phyloP scores from a whole-genome alignment of 129 eudicot species.

The Flaveria bidentis region DNA sequence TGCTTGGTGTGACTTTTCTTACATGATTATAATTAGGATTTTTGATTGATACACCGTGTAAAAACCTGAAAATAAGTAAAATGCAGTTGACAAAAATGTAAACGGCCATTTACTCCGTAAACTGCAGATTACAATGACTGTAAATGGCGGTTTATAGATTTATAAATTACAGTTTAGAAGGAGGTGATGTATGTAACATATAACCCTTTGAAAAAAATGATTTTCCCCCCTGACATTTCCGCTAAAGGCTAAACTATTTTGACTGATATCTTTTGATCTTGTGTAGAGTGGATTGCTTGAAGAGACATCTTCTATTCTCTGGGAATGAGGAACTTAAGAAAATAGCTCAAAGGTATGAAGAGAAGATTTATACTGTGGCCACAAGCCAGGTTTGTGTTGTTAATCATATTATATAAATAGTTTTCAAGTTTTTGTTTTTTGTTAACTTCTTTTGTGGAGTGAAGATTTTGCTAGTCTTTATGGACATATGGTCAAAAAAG shows the following conservation, averaged over 20 bases:
- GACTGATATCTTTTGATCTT: constrained; percentile 3
- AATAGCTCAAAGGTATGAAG: constrained; percentile 69
- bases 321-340: constrained; percentile 71
- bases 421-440: background rate
- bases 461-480: constrained; percentile 6
- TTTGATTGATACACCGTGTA: too few relatives aligned
- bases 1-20: background rate
- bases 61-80: too few relatives aligned
- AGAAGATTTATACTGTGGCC: constrained; percentile 60
- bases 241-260: background rate
- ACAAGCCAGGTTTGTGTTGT: constrained; percentile 57
- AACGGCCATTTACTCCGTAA: too few relatives aligned
- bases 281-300: constrained; percentile 67
- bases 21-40: background rate
- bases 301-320: constrained; percentile 67
- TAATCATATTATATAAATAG: background rate
- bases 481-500: background rate
- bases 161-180: too few relatives aligned
- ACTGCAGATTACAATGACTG: too few relatives aligned
- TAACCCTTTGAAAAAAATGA: background rate
- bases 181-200: too few relatives aligned
- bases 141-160: too few relatives aligned
- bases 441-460: background rate
- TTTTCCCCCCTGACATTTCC: background rate
- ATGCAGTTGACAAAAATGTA: too few relatives aligned